Base-by-base conservation (phyloP, 805 yeast genomes). In the Metschnikowia santaceciliae region DNA sequence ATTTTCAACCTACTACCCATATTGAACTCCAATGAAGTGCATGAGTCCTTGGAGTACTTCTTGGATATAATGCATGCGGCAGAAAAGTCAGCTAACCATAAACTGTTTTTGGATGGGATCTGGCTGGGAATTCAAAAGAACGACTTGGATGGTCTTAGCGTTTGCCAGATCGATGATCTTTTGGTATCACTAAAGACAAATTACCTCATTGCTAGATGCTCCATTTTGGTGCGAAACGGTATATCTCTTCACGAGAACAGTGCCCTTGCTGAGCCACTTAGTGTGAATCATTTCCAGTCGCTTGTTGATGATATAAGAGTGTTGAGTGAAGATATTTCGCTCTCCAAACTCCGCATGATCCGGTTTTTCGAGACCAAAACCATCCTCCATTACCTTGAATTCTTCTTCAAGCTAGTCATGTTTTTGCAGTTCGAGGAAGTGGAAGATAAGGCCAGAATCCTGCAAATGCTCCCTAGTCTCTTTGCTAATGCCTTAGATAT, bases 351-450 rank as follows among this genome's bases (percentile, higher is more conserved):
- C 17, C 48, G 51, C 11, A 38, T 42, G 42, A 19, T 47, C 3
- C 54, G 57, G 8, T 46, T 33, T 17, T 56, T 57, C 32, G 62
- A 59, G 42, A 37, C 42, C 13, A 19, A 42, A 5, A 32, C 55
- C 15, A 56, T 65, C 13, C 55, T 72, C 15, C 61, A 60, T 33
- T 72, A 70, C 52, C 57, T 68, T 17, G 60, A 61, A 40, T 57
- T 65, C 33, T 70, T 58, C 45, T 48, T 71, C 52, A 50, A 63
- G 13, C 66, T 63, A 39, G 51, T 70, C 4, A 55, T 67, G n/a
- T 56, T 71, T 36, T 54, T 73, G 15, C 76, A 74, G 53, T 61
- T 60, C 14, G 78, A 74, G 54, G 72, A 67, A n/a, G 26, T 40
- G n/a, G 54, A 53, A 22, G 61, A 62, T 15, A 49, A 39, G 7